Evolutionary conservation across 768 basidiomycete genomes (phyloP), one percentile per base, ranked within the genome.

Genomic region (Fibroporia radiculosa): DNA sequence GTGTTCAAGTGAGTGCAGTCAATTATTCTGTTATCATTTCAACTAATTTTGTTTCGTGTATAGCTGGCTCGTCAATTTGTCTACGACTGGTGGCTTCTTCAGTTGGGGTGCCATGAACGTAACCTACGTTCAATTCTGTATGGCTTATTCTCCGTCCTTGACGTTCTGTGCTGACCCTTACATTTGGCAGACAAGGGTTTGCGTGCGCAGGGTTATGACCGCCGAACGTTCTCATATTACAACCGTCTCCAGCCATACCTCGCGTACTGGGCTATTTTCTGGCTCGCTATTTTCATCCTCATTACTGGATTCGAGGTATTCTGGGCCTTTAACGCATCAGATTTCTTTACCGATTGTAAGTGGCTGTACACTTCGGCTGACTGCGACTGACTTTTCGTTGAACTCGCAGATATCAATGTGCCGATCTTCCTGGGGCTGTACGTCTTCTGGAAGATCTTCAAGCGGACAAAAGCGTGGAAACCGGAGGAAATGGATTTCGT

Each of bases 101-200:
- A 67, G 74, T 37, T 87, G 84, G 84, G 69, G 71, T 48, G 59
- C 73, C 27, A 78, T 85, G 61, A 82, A 82, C 59, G 45, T 84
- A 23, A 85, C 85, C 13, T 91, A 83, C 65, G 56, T 85, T 43
- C 76, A 66, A 62, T 89, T 83, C 70, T 74, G 81, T 79, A 32
- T 27, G 29, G n/a, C n/a, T 31, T 31, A 8, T 31, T 31, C n/a
- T n/a, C 36, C 36, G 14, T 19, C 16, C 10, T 25, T 40, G 14
- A 40, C 26, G 16, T 16, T 26, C 45, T 5, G 18, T 4, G 20
- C 31, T 32, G 34, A 43, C 25, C 6, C 12, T 7, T 24, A 12
- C 28, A 8, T 40, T 23, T 1, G 44, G 12, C 64, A 78, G 78
- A 75, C 54, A 71, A 76, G 34, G 86, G 82, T 41, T 63, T 79